Conservation (phyloP, 2,329 filamentous ascomycete species). For the Fusarium tjaetaba region DNA sequence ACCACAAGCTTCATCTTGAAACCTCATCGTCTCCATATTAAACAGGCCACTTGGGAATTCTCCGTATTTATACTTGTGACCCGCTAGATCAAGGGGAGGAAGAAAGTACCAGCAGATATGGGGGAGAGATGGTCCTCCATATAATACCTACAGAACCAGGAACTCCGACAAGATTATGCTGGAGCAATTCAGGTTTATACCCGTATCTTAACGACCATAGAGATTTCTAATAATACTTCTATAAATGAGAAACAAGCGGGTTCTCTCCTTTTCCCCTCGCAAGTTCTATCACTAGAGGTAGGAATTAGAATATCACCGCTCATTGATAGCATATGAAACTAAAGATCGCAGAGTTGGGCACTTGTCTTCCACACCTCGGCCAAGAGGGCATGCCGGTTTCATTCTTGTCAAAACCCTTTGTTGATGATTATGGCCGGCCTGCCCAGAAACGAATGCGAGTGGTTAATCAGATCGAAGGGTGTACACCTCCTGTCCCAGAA, state of each 20-base stretch:
- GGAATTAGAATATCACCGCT: neutral
- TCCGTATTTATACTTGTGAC: neutral
- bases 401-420: neutral
- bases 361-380: neutral
- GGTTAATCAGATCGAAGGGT: conserved; percentile 6
- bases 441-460: conserved; percentile 25
- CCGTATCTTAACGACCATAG: neutral
- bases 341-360: neutral
- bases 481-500: conserved; percentile 14
- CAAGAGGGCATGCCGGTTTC: neutral
- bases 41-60: conserved; percentile 26
- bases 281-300: neutral
- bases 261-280: neutral
- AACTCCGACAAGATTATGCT: neutral
- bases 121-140: neutral
- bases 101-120: neutral
- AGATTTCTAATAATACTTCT: neutral
- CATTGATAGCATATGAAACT: neutral
- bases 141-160: neutral
- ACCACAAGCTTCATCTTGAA: conserved; percentile 18
- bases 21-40: conserved; percentile 26
- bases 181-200: neutral
- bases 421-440: conserved; percentile 10
- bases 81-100: neutral
- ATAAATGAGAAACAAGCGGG: neutral